Evolutionary conservation across 2,329 filamentous ascomycete species (phyloP).

Genomic region (Calonectria hongkongensis): DNA sequence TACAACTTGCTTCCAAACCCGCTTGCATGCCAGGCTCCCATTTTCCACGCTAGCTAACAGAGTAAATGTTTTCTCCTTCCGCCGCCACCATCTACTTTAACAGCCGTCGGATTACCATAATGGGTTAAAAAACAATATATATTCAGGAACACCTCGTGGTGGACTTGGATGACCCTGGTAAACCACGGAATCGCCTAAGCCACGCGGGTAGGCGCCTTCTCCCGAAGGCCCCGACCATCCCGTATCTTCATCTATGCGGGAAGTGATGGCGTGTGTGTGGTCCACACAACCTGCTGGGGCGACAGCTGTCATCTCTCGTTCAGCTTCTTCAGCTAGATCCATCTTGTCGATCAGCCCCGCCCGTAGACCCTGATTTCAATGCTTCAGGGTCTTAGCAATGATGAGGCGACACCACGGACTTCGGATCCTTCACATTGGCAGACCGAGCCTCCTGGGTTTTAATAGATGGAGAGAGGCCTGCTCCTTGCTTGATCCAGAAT

Average conservation of each 20-base stretch:
- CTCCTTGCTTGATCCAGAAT: constrained; percentile 11
- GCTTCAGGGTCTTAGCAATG: constrained; percentile 17
- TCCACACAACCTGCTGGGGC: constrained; percentile 29
- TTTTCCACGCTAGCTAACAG: background rate
- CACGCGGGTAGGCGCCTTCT: constrained; percentile 27
- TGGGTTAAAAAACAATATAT: background rate
- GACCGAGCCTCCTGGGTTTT: constrained; percentile 1
- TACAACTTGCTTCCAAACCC: background rate
- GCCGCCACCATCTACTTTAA: background rate
- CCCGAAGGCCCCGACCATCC: constrained; percentile 29
- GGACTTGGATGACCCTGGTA: constrained; percentile 38
- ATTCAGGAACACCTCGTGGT: constrained; percentile 31
- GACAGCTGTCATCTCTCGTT: constrained; percentile 26
- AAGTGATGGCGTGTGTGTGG: constrained; percentile 29
- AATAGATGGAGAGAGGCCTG: constrained; percentile 1
- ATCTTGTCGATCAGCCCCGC: constrained; percentile 29
- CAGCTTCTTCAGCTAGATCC: constrained; percentile 34
- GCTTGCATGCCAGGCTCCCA: background rate
- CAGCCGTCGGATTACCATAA: constrained; percentile 1
- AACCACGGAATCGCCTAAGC: constrained; percentile 19
- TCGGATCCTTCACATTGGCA: constrained; percentile 15
- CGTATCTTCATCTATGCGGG: constrained; percentile 31
- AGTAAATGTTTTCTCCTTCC: background rate
- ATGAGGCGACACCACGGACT: constrained; percentile 21
- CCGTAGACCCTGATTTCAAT: background rate